A percentile compares a stretch with the other conserved stretches of the same genome.
These are phyloP conservation scores for Oryza longistaminata DNA, from an alignment of 176 grass and related monocot species.

Conservation along the genomic window DNA sequence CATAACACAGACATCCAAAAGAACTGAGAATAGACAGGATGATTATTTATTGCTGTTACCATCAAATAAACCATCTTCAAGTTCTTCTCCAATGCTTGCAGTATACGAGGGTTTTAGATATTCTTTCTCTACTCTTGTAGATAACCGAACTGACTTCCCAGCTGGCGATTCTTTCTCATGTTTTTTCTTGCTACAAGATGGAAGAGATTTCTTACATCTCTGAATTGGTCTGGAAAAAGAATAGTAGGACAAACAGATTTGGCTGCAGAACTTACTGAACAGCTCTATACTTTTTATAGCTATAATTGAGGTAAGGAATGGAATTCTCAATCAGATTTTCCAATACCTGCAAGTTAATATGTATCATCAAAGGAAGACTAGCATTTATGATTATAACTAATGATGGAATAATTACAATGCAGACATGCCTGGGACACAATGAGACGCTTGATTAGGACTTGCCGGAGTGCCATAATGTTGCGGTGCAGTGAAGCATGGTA, in stretches of 20 bases:
- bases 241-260: slow-evolving; percentile 24
- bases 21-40: slow-evolving; percentile 7
- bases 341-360: slow-evolving; percentile 62
- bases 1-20: slow-evolving; percentile 25
- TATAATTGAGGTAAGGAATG: slow-evolving; percentile 92
- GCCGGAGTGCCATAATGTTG: slow-evolving; percentile 72
- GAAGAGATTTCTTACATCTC: slow-evolving; percentile 16
- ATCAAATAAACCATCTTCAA: slow-evolving; percentile 99
- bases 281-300: slow-evolving; percentile 94
- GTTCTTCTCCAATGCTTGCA: slow-evolving; percentile 83
- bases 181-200: slow-evolving; percentile 84
- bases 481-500: slow-evolving; percentile 84
- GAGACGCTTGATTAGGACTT: slow-evolving; percentile 89
- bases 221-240: slow-evolving; percentile 8
- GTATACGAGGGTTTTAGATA: slow-evolving; percentile 89
- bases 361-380: slow-evolving; percentile 20
- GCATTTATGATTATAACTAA: neutral
- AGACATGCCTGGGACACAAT: slow-evolving; percentile 86
- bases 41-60: slow-evolving; percentile 54
- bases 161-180: slow-evolving; percentile 70
- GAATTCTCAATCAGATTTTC: slow-evolving; percentile 98
- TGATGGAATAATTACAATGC: neutral
- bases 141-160: slow-evolving; percentile 61
- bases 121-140: slow-evolving; percentile 96
- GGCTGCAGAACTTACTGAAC: slow-evolving; percentile 72